Evolutionary conservation across 1,284 basidiomycete species (phyloP).

Genomic region (Sphaerobolus stellatus): DNA sequence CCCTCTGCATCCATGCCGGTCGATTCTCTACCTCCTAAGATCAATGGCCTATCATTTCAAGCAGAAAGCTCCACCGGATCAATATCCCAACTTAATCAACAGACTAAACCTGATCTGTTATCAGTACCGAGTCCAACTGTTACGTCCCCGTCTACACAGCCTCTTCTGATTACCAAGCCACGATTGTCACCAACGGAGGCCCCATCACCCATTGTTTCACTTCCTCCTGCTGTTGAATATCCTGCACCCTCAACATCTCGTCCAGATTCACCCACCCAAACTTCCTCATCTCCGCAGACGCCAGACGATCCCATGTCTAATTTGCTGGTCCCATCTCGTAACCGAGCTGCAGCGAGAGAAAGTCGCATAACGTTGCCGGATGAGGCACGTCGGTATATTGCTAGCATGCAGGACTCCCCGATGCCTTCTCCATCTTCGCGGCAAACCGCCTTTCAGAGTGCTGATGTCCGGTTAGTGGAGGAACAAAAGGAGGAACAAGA

Average conservation of each 20-base stretch:
- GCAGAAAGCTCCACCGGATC: too few relatives aligned
- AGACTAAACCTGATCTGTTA: conserved; percentile 19
- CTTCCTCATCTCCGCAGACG: conserved; percentile 30
- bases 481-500: too few relatives aligned
- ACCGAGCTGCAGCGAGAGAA: conserved; percentile 43
- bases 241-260: too few relatives aligned
- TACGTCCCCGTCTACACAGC: conserved; percentile 14
- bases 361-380: conserved; percentile 70
- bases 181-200: conserved; percentile 7
- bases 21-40: conserved; percentile 36
- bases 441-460: background rate
- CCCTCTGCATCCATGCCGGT: conserved; percentile 39
- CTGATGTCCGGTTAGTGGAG: too few relatives aligned
- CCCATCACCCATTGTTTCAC: background rate
- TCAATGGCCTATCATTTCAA: too few relatives aligned
- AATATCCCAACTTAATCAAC: too few relatives aligned
- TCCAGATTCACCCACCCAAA: too few relatives aligned
- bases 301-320: conserved; percentile 12
- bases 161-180: conserved; percentile 13
- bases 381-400: conserved; percentile 68
- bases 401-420: conserved; percentile 63
- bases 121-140: conserved; percentile 26
- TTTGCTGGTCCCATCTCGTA: conserved; percentile 15
- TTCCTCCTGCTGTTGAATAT: too few relatives aligned
- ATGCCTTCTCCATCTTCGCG: conserved; percentile 44